Percentiles rank a stretch among this genome's conserved stretches.
These are phyloP conservation scores for Anaeromyces robustus DNA, from an alignment of 192 early-diverging fungal species.

Conservation along the genomic window DNA sequence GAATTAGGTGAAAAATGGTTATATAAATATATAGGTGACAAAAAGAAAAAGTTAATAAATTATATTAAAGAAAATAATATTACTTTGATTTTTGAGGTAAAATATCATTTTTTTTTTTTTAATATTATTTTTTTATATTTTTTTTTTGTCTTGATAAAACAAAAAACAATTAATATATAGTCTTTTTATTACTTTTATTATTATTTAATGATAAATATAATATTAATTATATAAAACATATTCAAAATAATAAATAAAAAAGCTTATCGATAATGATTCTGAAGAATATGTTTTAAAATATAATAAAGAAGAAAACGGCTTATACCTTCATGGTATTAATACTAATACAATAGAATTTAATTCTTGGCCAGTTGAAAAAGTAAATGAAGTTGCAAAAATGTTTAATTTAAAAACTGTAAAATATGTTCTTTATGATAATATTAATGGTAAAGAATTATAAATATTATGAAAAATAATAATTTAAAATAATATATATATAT, in stretches of 20 bases:
- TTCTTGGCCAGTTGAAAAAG: conserved; percentile 47
- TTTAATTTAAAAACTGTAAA: conserved; percentile 58
- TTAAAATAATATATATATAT: too few species aligned
- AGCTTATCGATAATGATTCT: conserved; percentile 88
- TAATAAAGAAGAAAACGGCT: conserved; percentile 50
- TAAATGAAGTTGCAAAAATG: conserved; percentile 40
- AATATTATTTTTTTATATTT: too few species aligned
- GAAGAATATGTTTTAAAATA: conserved; percentile 91
- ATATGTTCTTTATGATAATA: conserved; percentile 29
- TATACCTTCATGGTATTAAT: conserved; percentile 87
- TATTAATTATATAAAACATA: too few species aligned
- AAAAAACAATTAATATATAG: too few species aligned
- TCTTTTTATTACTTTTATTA: too few species aligned
- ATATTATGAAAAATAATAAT: too few species aligned
- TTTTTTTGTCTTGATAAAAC: too few species aligned
- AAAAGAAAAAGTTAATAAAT: conserved; percentile 40
- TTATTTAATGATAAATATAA: too few species aligned
- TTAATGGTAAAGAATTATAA: conserved; percentile 9
- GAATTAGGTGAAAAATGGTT: background rate
- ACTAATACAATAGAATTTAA: conserved; percentile 53
- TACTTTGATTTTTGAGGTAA: conserved; percentile 71
- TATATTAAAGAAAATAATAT: conserved; percentile 56
- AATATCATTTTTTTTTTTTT: too few species aligned
- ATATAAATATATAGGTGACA: background rate
- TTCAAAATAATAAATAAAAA: too few species aligned